A percentile compares a stretch with the other conserved stretches of the same genome.
Conservation (phyloP, 768 basidiomycete genomes). For the Termitomyces heimii region DNA sequence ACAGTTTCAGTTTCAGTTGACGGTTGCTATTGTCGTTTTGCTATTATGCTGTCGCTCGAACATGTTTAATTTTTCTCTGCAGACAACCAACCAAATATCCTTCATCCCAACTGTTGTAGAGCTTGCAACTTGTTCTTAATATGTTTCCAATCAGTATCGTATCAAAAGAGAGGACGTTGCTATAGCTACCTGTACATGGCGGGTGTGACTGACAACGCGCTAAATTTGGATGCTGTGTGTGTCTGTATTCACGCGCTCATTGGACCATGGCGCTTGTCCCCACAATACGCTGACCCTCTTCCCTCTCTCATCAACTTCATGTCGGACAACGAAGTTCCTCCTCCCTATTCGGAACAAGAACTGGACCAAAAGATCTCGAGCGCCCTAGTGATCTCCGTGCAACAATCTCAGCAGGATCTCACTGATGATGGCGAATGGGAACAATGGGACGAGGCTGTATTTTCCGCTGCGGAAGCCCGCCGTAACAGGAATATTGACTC, state of each 20-base stretch:
- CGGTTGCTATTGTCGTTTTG: background rate
- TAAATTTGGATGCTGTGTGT: constrained; percentile 1
- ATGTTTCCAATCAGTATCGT: background rate
- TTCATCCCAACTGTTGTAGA: background rate
- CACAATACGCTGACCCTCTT: background rate
- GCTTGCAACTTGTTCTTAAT: background rate
- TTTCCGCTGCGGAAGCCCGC: constrained; percentile 23
- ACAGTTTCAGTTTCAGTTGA: background rate
- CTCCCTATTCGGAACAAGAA: constrained; percentile 42
- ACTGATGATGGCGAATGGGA: constrained; percentile 41
- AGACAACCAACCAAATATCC: background rate
- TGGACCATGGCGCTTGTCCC: background rate
- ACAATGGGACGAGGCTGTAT: constrained; percentile 39
- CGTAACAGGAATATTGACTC: background rate
- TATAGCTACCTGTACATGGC: background rate
- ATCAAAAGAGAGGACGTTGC: background rate
- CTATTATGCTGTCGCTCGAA: background rate
- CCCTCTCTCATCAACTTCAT: constrained; percentile 2
- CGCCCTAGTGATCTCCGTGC: constrained; percentile 33
- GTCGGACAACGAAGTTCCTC: constrained; percentile 25
- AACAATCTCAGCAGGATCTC: constrained; percentile 11
- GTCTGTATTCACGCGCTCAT: background rate
- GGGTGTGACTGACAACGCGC: background rate
- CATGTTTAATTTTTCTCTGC: background rate
- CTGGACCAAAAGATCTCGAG: constrained; percentile 49